Evolutionary conservation across 495 filamentous ascomycete species (phyloP), one percentile per base, ranked within the genome.

Genomic region (Ascodesmis nigricans): DNA sequence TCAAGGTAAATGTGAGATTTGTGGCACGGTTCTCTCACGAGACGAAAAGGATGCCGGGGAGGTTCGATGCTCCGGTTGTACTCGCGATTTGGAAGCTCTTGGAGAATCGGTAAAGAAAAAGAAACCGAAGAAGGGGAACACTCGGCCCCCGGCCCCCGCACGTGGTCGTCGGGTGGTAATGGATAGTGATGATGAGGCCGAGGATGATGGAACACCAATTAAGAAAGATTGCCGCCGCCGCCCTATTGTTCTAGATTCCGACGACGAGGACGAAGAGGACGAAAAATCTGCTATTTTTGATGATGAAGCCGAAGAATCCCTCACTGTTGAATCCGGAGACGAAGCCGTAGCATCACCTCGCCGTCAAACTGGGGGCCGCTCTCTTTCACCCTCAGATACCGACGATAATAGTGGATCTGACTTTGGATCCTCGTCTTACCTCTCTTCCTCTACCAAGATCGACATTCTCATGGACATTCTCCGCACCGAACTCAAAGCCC

Each of bases 1-100:
- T 49, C 60, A 70, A 0, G 87, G 73, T 58, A 73, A 78, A 36
- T 97, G 87, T 45, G 83, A 93, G 40, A 71, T 91, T 41, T 97
- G 87, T 45, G 69, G 81, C 46, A 63, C 62, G 29, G 66, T 75
- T 5, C 59, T 95, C 14, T 66, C 61, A 15, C 58, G 56, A 28
- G 58, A 63, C 3, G 72, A 78, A 36, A 55, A 62, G 3, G 54
- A 55, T 10, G 56, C 46, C 9, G 75, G 76, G 4, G 59, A 65
- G 10, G 64, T 69, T 39, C 64, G 75, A 35, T 91, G 81, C 53
- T 55, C 49, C 15, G 75, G 75, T 25, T 91, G 81, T 47, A 69
- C 75, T 31, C 58, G 60, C 23, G 75, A 83, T 50, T 54, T 90
- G 14, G 54, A 43, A 7, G 11, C 11, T 26, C 22, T 25, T 9